phyloP scores from a whole-genome alignment of 1,139 yeast species.

The Nakaseomyces delphensis region DNA sequence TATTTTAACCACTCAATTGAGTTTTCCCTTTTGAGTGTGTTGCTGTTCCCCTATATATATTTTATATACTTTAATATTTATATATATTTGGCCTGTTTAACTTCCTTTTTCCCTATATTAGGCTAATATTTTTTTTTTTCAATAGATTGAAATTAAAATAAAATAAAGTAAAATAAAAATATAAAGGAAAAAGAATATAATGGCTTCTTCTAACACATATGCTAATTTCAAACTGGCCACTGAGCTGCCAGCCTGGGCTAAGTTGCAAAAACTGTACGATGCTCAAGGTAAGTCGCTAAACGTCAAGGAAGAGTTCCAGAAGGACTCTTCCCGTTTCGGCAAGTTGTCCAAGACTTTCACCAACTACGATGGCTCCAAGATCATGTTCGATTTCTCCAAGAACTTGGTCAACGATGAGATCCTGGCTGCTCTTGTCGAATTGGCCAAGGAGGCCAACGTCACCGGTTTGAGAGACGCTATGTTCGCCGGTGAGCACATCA shows the following conservation, averaged over 20 bases:
- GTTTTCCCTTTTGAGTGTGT: too few relatives aligned
- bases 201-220: conserved; percentile 23
- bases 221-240: conserved; percentile 57
- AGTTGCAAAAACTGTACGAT: conserved; percentile 63
- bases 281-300: conserved; percentile 57
- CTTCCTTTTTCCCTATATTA: too few relatives aligned
- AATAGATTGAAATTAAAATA: too few relatives aligned
- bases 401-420: conserved; percentile 84
- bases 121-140: too few relatives aligned
- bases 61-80: too few relatives aligned
- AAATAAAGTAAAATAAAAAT: too few relatives aligned
- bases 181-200: not conserved
- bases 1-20: too few relatives aligned
- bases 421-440: conserved; percentile 51
- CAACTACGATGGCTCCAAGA: conserved; percentile 79
- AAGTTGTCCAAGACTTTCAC: conserved; percentile 69
- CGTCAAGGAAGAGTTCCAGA: conserved; percentile 66
- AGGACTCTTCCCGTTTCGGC: conserved; percentile 65
- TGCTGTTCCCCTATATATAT: too few relatives aligned
- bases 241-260: conserved; percentile 79
- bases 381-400: conserved; percentile 90
- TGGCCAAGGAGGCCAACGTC: conserved; percentile 87
- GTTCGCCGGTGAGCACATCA: conserved; percentile 90
- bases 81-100: too few relatives aligned
- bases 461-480: conserved; percentile 80